These are phyloP conservation scores for Pisolithus tinctorius DNA, from an alignment of 768 basidiomycete species.

Conservation along the genomic window DNA sequence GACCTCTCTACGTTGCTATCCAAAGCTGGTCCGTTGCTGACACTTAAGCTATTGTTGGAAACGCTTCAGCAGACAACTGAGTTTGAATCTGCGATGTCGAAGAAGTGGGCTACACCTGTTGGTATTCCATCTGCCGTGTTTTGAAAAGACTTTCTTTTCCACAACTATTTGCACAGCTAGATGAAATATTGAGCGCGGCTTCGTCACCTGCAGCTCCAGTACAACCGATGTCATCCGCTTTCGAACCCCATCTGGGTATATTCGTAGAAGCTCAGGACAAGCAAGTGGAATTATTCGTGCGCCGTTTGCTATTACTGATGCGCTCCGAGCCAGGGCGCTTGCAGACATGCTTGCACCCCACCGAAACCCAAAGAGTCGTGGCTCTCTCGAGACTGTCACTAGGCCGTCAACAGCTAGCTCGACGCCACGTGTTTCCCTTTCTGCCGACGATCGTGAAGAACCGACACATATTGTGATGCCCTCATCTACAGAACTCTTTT, in stretches of 20 bases:
- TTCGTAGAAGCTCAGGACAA: conserved; percentile 97
- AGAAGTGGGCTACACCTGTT: conserved; percentile 78
- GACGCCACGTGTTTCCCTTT: conserved; percentile 32
- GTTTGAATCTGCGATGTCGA: conserved; percentile 76
- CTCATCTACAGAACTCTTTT: conserved; percentile 94
- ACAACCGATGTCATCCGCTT: conserved; percentile 78
- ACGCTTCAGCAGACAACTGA: conserved; percentile 81
- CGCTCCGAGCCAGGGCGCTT: conserved; percentile 51
- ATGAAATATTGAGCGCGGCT: conserved; percentile 54
- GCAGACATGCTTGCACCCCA: conserved; percentile 87
- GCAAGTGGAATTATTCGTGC: conserved; percentile 39
- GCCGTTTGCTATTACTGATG: neutral
- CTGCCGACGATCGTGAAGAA: conserved; percentile 37
- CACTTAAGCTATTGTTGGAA: conserved; percentile 77
- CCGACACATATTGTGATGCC: conserved; percentile 69
- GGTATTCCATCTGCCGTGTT: conserved; percentile 12
- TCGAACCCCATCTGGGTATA: conserved; percentile 87
- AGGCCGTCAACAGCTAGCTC: conserved; percentile 19
- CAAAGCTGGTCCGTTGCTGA: conserved; percentile 66
- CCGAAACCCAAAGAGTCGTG: conserved; percentile 53
- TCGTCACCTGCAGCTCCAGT: conserved; percentile 44
- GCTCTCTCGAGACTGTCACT: conserved; percentile 57
- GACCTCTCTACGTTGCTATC: conserved; percentile 78
- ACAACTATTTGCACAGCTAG: conserved; percentile 36
- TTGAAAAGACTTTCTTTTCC: neutral